Evolutionary conservation across 1,284 basidiomycete genomes (phyloP), one percentile per base, ranked within the genome.

Genomic region (Fomitopsis betulina): DNA sequence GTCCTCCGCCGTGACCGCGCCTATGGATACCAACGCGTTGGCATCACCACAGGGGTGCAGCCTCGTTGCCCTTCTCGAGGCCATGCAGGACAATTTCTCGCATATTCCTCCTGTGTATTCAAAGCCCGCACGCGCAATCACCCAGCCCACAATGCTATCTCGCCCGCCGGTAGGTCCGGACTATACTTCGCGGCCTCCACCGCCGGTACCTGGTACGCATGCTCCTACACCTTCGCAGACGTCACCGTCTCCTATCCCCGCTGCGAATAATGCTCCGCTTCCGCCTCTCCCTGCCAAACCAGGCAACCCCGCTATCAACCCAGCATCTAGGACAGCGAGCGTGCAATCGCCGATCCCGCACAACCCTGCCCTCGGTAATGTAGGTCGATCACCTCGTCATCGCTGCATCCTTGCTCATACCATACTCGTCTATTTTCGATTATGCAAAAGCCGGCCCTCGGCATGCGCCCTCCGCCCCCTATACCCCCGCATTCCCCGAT

Each of bases 71-170:
- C 74, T 95, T 23, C 69, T 93, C 55, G 85, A 90, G 62, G 82
- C 84, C 21, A 83, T 94, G 77, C 87, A 91, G 65, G 81, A 84
- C 42, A 79, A 89, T 58, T 99, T 99, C 75, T 94, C 91, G 8
- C 77, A 79, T 27, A 82, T 87, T 59, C 96, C 96, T 45, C 96
- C 96, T 5, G 87, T 98, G 13, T 98, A 96, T 70, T 88, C 96
- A 40, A 95, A 91, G 73, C 90, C 94, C 17, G 79, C 76, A 68
- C 62, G 67, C 49, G 56, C 60, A 23, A 27, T 62, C 23, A 30
- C 63, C 9, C 50, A 60, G 39, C 64, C 64, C 27, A 59, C 68
- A 49, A 63, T 63, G 19, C 65, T 63, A 42, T 66, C 66, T 7
- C 62, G 68, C 17, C 58, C 59, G 4, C 63, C 65, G 12, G 42